Percentiles rank a stretch among this genome's conserved stretches.
Evolutionary conservation across 768 basidiomycete genomes (phyloP).

Genomic region (Tylopilus sp.): DNA sequence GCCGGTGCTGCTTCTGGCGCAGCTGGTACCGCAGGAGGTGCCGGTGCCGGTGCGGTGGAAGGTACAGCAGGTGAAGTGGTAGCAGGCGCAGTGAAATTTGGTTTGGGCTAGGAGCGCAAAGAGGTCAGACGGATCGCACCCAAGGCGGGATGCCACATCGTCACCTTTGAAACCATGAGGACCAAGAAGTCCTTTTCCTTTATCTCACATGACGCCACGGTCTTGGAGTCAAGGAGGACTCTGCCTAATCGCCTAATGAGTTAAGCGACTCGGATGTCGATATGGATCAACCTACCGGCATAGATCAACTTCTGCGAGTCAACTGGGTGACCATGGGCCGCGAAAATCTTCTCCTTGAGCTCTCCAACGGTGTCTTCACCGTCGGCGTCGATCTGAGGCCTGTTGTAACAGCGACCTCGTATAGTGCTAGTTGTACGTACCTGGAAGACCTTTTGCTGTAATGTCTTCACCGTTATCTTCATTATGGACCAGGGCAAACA

Average conservation of each 20-base stretch:
- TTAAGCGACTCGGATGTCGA: conserved; percentile 5
- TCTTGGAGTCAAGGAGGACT: conserved; percentile 85
- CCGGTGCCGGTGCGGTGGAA: conserved; percentile 4
- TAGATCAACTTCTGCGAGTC: conserved; percentile 91
- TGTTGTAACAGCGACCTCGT: background rate
- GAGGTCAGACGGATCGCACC: conserved; percentile 1
- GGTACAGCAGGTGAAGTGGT: conserved; percentile 12
- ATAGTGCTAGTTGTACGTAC: conserved; percentile 34
- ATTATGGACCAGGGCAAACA: conserved; percentile 42
- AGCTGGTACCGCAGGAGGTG: conserved; percentile 22
- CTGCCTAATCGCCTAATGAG: conserved; percentile 56
- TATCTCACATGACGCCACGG: conserved; percentile 82
- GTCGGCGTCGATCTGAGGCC: conserved; percentile 69
- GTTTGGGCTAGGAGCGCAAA: conserved; percentile 47
- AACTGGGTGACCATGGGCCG: conserved; percentile 68
- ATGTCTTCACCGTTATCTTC: conserved; percentile 95
- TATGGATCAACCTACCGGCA: conserved; percentile 55
- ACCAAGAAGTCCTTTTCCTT: conserved; percentile 99
- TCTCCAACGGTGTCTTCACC: conserved; percentile 66
- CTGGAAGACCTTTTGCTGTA: conserved; percentile 89
- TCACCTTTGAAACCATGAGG: conserved; percentile 97
- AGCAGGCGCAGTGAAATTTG: conserved; percentile 32
- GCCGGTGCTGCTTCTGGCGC: conserved; percentile 32
- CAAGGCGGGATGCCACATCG: conserved; percentile 10
- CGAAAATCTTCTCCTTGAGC: conserved; percentile 82